Base-by-base conservation (phyloP, 2,329 filamentous ascomycete genomes). In the Penicillium sp. region DNA sequence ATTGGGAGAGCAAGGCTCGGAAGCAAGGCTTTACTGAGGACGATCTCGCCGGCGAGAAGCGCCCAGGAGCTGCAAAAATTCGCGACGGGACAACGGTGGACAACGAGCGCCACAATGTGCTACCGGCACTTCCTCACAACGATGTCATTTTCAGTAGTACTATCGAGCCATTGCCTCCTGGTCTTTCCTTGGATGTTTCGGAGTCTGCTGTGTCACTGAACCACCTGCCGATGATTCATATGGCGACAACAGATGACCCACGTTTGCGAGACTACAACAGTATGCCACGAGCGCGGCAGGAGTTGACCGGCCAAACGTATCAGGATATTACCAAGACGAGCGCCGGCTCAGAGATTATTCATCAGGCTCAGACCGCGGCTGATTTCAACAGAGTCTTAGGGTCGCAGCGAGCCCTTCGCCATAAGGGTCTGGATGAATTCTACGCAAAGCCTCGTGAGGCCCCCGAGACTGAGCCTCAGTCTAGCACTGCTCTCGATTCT, bases 11-110 rank as follows among this genome's bases (percentile, higher is more conserved):
- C 67, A 97, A 97, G 74, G 94, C 94, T 7, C 83, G 89, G 44
- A 99, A 97, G 74, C 94, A 99, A 74, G 94, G 94, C 10, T 99
- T 99, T 69, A 99, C 94, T 1, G 94, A 99, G 71, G 91, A 95
- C 58, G 94, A 99, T 72, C 81, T 92, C 46, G 94, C 94, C 4
- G 94, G 94, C 38, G 94, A 99, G 75, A 97, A 99, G 79, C 83
- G 94, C 59, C 94, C 94, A 6, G 94, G 94, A 49, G 92, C 89
- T 36, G 86, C 90, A 53, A 96, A 95, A 76, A 88, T 89, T 56
- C 83, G 93, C 66, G 90, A 96, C 75, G 87, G 89, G 41, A 87
- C 86, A 16, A 85, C 88, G 12, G 86, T 87, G 48, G 87, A 88
- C 47, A 76, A 85, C 64, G 80, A 82, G 29, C 79, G 72, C 62